Evolutionary conservation across 208 protist species (phyloP).

Genomic region (Polymyxa betae): DNA sequence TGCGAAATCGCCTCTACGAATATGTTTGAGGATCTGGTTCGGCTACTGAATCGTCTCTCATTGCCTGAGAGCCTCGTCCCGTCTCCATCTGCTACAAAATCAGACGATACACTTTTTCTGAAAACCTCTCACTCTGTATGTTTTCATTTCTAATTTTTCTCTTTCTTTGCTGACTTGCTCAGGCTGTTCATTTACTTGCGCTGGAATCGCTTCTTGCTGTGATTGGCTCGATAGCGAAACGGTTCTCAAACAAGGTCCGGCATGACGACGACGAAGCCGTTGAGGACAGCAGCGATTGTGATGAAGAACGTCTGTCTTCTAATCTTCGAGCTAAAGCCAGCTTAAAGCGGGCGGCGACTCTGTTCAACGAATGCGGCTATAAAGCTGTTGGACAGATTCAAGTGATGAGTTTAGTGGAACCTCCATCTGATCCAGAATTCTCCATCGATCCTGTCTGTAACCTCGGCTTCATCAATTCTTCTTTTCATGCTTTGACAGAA

Average conservation of each 20-base stretch:
- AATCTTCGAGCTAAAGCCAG: background rate
- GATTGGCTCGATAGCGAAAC: background rate
- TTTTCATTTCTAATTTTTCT: no score
- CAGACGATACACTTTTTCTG: no score
- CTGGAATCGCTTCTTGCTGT: background rate
- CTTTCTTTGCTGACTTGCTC: no score
- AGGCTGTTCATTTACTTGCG: background rate
- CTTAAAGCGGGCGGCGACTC: background rate
- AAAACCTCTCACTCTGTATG: no score
- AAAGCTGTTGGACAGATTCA: background rate
- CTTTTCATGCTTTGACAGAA: no score
- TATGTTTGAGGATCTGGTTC: slow-evolving; percentile 47
- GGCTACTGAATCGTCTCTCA: background rate
- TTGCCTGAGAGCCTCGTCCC: background rate
- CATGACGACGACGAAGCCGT: background rate
- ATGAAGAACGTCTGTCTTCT: background rate
- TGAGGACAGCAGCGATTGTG: background rate
- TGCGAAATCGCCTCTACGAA: slow-evolving; percentile 9
- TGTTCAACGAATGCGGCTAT: background rate
- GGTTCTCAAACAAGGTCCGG: background rate
- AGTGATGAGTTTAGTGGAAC: background rate
- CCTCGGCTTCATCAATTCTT: no score
- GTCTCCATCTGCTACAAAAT: no score
- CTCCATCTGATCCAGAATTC: background rate
- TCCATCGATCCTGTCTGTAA: background rate